These are phyloP conservation scores for Isoetes engelmannii DNA, from an alignment of 83 land plant genomes.

Conservation along the genomic window DNA sequence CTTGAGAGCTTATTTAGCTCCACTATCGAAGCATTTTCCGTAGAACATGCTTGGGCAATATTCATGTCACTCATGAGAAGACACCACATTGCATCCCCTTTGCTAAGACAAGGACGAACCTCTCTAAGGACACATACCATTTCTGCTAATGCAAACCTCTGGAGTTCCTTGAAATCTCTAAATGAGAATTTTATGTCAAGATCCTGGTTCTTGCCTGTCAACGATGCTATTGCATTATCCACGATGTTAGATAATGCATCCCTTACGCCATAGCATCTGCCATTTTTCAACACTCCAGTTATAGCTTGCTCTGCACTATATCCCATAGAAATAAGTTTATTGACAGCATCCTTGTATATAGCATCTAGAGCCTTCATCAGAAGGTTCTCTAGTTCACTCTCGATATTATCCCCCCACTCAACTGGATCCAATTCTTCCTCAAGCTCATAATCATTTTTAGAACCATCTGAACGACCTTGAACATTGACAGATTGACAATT, in stretches of 20 bases:
- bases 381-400: conserved; percentile 61
- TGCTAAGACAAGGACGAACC: conserved; percentile 57
- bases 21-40: conserved; percentile 31
- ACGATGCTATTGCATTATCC: conserved; percentile 51
- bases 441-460: conserved; percentile 25
- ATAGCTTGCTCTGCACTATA: conserved; percentile 60
- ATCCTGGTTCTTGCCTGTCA: conserved; percentile 36
- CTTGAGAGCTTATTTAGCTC: too few species aligned
- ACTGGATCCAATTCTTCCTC: conserved; percentile 36
- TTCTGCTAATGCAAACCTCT: conserved; percentile 48
- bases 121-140: conserved; percentile 61
- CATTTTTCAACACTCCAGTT: conserved; percentile 56
- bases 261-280: conserved; percentile 52
- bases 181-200: conserved; percentile 36
- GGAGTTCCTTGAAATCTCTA: conserved; percentile 52
- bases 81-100: conserved; percentile 88
- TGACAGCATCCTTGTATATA: conserved; percentile 53
- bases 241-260: conserved; percentile 61
- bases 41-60: conserved; percentile 67
- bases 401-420: conserved; percentile 64
- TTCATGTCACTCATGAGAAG: conserved; percentile 72
- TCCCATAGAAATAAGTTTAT: conserved; percentile 50
- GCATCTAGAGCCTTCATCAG: conserved; percentile 52
- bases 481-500: conserved; percentile 38
- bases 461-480: conserved; percentile 31